phyloP scores from a whole-genome alignment of 345 rosid genomes.

The Populus pruinosa region DNA sequence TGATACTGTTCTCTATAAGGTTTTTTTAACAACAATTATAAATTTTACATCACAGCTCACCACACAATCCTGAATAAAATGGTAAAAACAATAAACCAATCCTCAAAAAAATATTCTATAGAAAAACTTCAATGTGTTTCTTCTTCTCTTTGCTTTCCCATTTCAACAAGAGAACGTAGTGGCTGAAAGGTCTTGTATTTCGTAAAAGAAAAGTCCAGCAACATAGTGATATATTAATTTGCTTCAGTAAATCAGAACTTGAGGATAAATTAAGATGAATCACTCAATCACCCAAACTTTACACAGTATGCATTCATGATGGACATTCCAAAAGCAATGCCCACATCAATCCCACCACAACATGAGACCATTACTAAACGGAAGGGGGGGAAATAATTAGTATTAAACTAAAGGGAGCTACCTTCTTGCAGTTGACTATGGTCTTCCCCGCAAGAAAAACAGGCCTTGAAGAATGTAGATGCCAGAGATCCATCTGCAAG shows the following conservation, averaged over 20 bases:
- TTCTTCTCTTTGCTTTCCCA: neutral
- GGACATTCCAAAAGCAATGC: neutral
- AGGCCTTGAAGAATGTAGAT: slow-evolving; percentile 59
- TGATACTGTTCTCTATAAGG: neutral
- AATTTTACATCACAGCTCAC: neutral
- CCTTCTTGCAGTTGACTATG: slow-evolving; percentile 74
- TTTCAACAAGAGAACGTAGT: neutral
- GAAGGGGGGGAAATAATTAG: neutral
- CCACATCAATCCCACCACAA: neutral
- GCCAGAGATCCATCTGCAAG: slow-evolving; percentile 48
- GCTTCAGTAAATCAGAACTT: neutral
- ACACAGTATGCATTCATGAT: neutral
- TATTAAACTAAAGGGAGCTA: slow-evolving; percentile 2
- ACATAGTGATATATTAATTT: neutral
- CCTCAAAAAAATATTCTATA: neutral
- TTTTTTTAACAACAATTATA: neutral
- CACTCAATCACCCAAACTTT: neutral
- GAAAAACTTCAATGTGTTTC: neutral
- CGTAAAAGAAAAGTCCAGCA: neutral
- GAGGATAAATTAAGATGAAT: neutral
- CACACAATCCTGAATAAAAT: neutral
- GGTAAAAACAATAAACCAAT: neutral
- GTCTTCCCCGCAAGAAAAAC: slow-evolving; percentile 86
- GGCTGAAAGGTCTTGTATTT: neutral
- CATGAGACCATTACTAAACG: neutral